Base-by-base conservation (phyloP, 768 basidiomycete genomes). In the Sistotremastrum suecicum region DNA sequence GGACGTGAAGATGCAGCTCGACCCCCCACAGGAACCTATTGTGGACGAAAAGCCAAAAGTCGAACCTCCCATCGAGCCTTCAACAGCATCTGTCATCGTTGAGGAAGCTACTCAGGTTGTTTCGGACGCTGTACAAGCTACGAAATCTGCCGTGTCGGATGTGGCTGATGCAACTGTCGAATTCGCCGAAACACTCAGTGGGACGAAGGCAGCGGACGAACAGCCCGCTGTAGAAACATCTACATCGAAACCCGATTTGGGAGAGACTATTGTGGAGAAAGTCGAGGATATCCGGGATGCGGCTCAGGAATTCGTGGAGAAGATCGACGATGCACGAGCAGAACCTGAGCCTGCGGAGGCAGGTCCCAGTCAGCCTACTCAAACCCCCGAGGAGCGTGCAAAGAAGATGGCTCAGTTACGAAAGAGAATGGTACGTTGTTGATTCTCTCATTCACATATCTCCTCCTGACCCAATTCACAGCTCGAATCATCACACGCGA, bases 401-500 rank as follows among this genome's bases (percentile, higher is more conserved):
- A 76, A 73, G 12, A 91, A 83, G 66, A 63, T 92, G 62, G 80
- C 79, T 30, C 68, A 78, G 53, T 68, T 95, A 37, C 68, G 86
- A 50, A 72, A 75, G 60, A 80, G 76, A 57, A 87, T 90, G 76
- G 92, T 90, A 44, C 41, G 75, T 69, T n/a, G 34, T 11, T n/a
- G 38, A 9, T 8, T 44, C 34, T 46, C 45, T 5, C 38, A 3
- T 40, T 34, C 33, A 51, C 40, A 42, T 44, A 31, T n/a, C 31
- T 43, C 44, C 10, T 35, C 48, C 48, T 37, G 50, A 47, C 30
- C 10, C 39, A 20, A 40, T 38, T 20, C 6, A n/a, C 44, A 92
- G 90, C 79, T 74, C 43, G 71, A 75, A 32, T 86, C 89, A 1
- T 67, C 84, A 1, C 76, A 71, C 55, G 88, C 80, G 3, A 99